Evolutionary conservation across 805 yeast species (phyloP).

Genomic region (Teunomyces tritomae): DNA sequence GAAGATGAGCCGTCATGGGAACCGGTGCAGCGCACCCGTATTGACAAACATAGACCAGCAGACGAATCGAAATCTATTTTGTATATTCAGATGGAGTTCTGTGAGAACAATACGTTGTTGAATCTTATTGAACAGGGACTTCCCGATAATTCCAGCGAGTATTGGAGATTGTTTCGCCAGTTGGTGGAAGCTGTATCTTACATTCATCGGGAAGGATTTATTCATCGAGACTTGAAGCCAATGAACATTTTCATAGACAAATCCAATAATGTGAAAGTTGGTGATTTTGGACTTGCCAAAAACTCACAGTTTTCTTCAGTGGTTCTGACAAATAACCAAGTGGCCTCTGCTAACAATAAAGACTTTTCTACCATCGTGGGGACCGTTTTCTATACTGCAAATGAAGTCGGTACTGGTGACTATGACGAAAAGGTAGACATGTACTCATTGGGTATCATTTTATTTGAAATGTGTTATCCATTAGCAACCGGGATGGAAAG

Average conservation of each 20-base stretch:
- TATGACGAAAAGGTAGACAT: slow-evolving; percentile 94
- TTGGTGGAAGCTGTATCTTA: slow-evolving; percentile 85
- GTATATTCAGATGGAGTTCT: slow-evolving; percentile 97
- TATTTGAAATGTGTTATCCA: slow-evolving; percentile 89
- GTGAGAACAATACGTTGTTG: slow-evolving; percentile 87
- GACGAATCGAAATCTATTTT: slow-evolving; percentile 51
- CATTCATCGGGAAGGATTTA: slow-evolving; percentile 90
- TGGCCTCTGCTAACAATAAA: slow-evolving; percentile 41
- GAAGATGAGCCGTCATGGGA: slow-evolving; percentile 1
- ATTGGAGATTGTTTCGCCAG: slow-evolving; percentile 88
- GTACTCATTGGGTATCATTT: slow-evolving; percentile 91
- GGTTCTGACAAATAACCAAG: slow-evolving; percentile 38
- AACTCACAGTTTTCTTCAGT: slow-evolving; percentile 59
- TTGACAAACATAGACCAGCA: slow-evolving; percentile 2
- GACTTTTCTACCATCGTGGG: slow-evolving; percentile 93
- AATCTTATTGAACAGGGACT: slow-evolving; percentile 78
- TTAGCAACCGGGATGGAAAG: slow-evolving; percentile 94
- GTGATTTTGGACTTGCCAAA: slow-evolving; percentile 96
- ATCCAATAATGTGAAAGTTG: slow-evolving; percentile 83
- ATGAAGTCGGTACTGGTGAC: slow-evolving; percentile 75
- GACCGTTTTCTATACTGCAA: slow-evolving; percentile 89
- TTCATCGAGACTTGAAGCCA: slow-evolving; percentile 94
- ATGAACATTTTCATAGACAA: slow-evolving; percentile 94
- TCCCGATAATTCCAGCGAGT: slow-evolving; percentile 67
- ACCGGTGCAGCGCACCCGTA: background rate